Evolutionary conservation across 1,284 basidiomycete genomes (phyloP), one percentile per base, ranked within the genome.

Genomic region (Lignosus rhinocerotis): DNA sequence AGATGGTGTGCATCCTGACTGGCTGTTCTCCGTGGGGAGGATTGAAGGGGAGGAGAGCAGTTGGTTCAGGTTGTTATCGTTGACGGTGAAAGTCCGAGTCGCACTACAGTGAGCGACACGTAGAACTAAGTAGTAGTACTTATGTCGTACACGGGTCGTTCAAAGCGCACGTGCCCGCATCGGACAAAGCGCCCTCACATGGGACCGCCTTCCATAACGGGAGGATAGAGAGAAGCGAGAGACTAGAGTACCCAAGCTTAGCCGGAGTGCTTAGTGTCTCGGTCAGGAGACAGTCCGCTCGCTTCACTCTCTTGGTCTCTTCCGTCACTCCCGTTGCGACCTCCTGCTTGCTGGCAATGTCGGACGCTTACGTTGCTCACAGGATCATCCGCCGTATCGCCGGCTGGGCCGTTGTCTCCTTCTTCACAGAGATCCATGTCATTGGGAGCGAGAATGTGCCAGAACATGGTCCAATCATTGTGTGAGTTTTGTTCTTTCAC

Each of bases 401-500:
- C 16, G 76, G 81, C 45, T 85, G 85, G 75, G 90, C 92, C 5
- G 82, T 93, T 32, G 80, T 84, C 70, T 88, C 91, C 10, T 96
- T 96, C 81, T 96, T 94, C 80, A 86, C 85, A 1, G 87, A 94
- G 70, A 84, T 95, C 51, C 87, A 85, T 67, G 86, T 96, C 51
- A 83, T 95, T 66, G 92, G 90, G 52, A 85, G 81, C 53, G 92
- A 96, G 72, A 88, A 95, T 70, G 92, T 97, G 8, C 93, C 94
- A 5, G 74, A 72, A 61, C 80, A 90, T 61, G 94, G 93, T 0
- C 93, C 94, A 25, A 85, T 96, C 66, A 92, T 97, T 68, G 88
- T 94, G 92, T 94, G 74, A 73, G 89, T 84, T 12, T 38, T 5
- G n/a, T 11, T 25, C 25, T 12, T 51, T 30, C 33, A 10, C 21